Conservation (phyloP, 345 rosid genomes). For the Dimocarpus longan region DNA sequence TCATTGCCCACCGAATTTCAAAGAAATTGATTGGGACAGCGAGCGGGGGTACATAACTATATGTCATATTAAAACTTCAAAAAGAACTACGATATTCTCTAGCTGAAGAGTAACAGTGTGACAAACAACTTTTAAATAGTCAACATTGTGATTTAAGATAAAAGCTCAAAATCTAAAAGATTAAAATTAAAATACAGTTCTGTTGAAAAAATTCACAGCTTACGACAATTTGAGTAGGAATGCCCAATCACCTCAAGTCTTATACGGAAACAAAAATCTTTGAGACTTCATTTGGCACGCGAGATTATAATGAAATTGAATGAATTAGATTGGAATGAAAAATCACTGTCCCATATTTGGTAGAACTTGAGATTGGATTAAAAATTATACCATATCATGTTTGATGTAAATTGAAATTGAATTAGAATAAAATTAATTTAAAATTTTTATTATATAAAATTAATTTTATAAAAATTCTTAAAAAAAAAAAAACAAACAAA, state of each 20-base stretch:
- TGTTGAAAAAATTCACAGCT: background rate
- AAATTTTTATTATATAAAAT: too few relatives aligned
- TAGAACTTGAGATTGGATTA: too few relatives aligned
- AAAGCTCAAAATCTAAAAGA: conserved; percentile 3
- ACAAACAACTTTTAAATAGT: background rate
- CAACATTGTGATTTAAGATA: conserved; percentile 1
- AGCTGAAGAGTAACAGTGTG: background rate
- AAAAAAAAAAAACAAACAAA: too few relatives aligned
- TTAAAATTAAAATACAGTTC: conserved; percentile 12
- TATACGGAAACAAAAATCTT: conserved; percentile 18
- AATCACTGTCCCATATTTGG: too few relatives aligned
- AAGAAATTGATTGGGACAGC: background rate
- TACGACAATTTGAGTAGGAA: conserved; percentile 17
- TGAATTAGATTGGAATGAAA: too few relatives aligned
- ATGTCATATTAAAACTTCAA: background rate
- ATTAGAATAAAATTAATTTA: too few relatives aligned
- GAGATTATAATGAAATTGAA: too few relatives aligned
- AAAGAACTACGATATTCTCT: background rate
- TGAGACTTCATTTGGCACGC: too few relatives aligned
- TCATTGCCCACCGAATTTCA: background rate
- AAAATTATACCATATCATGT: too few relatives aligned
- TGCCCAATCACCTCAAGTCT: conserved; percentile 28
- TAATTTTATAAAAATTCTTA: too few relatives aligned
- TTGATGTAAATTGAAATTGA: too few relatives aligned
- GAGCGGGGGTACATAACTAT: background rate